Evolutionary conservation across 306 rosid genomes (phyloP).

Genomic region (Gleditsia sinensis): DNA sequence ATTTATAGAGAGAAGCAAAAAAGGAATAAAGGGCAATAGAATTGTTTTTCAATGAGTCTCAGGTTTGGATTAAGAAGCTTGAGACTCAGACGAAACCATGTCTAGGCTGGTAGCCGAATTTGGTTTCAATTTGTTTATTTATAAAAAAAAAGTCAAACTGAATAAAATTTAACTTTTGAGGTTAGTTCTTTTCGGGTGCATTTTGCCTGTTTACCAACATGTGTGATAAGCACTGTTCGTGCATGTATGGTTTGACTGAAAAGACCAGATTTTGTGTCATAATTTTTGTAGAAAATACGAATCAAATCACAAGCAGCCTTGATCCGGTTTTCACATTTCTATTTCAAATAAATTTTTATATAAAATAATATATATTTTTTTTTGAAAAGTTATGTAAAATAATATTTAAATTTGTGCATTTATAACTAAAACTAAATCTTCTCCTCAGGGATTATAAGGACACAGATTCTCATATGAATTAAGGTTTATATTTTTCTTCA

Average conservation of each 20-base stretch:
- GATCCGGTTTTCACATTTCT: too few relatives aligned
- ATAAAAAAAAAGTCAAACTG: background rate
- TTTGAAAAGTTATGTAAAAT: too few relatives aligned
- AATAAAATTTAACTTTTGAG: background rate
- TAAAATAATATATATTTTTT: too few relatives aligned
- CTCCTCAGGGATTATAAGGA: too few relatives aligned
- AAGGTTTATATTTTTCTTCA: too few relatives aligned
- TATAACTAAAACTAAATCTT: too few relatives aligned
- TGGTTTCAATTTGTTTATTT: background rate
- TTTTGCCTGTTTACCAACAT: conserved; percentile 56
- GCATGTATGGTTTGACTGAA: background rate
- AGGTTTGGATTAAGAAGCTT: conserved; percentile 27
- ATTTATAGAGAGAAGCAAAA: conserved; percentile 40
- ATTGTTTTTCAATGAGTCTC: background rate
- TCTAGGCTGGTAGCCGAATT: conserved; percentile 43
- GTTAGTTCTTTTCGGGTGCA: conserved; percentile 31
- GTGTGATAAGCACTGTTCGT: background rate
- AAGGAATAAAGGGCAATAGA: background rate
- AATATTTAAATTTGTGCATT: too few relatives aligned
- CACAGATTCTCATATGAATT: too few relatives aligned
- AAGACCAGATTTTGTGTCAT: background rate
- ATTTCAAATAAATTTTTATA: too few relatives aligned
- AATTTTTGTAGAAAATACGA: background rate
- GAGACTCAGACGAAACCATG: conserved; percentile 37
- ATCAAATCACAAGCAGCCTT: background rate